These are phyloP conservation scores for Penicillium samsonianum DNA, from an alignment of 495 filamentous ascomycete species.

Conservation along the genomic window DNA sequence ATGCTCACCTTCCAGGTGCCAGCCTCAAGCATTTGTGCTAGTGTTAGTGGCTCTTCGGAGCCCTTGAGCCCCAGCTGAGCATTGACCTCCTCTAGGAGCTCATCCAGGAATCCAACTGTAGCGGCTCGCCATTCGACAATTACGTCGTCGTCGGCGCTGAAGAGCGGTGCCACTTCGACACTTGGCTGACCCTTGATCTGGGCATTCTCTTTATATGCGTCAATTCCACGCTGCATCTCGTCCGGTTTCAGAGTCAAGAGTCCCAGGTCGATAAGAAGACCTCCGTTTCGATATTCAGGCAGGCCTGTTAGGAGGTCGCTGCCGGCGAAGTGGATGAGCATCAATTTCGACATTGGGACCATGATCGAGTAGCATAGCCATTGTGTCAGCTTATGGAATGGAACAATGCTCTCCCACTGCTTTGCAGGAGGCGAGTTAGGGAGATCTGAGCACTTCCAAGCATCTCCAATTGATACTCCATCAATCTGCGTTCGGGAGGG, in stretches of 20 bases:
- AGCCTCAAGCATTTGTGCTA: slow-evolving; percentile 71
- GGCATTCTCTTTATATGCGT: slow-evolving; percentile 71
- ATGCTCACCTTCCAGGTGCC: slow-evolving; percentile 76
- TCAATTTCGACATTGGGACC: slow-evolving; percentile 65
- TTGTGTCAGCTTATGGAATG: slow-evolving; percentile 77
- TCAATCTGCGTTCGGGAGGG: slow-evolving; percentile 84
- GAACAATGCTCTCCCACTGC: slow-evolving; percentile 91
- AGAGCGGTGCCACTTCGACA: slow-evolving; percentile 66
- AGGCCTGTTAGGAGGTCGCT: slow-evolving; percentile 65
- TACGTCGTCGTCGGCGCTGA: slow-evolving; percentile 64
- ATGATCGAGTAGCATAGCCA: slow-evolving; percentile 75
- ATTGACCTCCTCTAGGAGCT: slow-evolving; percentile 64
- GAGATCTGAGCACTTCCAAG: slow-evolving; percentile 87
- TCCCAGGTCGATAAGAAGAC: slow-evolving; percentile 66
- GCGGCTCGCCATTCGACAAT: slow-evolving; percentile 71
- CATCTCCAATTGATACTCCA: slow-evolving; percentile 86
- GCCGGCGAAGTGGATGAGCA: slow-evolving; percentile 65
- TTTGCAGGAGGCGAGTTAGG: slow-evolving; percentile 69
- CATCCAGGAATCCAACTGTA: slow-evolving; percentile 68
- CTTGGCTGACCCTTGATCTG: slow-evolving; percentile 72
- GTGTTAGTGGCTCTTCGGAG: slow-evolving; percentile 49
- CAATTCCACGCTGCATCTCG: slow-evolving; percentile 63
- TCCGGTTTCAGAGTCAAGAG: slow-evolving; percentile 60
- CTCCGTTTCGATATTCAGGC: slow-evolving; percentile 71
- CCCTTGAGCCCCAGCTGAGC: slow-evolving; percentile 55